Evolutionary conservation across 306 rosid species (phyloP), one percentile per base, ranked within the genome.

Genomic region (Rosa lucieae): DNA sequence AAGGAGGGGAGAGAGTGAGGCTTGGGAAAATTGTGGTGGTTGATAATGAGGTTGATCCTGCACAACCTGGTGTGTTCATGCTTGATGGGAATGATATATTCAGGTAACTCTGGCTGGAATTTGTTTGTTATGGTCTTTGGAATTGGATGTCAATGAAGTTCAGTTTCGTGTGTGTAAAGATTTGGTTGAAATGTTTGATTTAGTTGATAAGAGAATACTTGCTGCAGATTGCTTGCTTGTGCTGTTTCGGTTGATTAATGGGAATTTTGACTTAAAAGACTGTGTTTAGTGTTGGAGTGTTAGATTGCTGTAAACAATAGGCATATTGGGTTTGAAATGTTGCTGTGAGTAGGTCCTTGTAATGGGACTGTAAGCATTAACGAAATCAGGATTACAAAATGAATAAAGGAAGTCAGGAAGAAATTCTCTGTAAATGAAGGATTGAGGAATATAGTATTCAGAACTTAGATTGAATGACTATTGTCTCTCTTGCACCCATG

Each of bases 1-100:
- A 79, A 5, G 83, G 81, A 48, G 88, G 91, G 23, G 92, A 94
- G 78, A 83, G 86, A 73, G 75, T 80, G 71, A 85, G 88, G 84
- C 79, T 85, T 39, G 97, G 98, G 18, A 92, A 91, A 78, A 86
- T 90, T 82, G 95, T 86, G 53, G 97, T 89, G 20, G 79, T 86
- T 14, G 88, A 87, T 77, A 85, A 90, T 39, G 81, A 73, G 39
- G 78, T 78, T 56, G 80, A 78, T 56, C 44, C 32, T 47, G 78
- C 80, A 0, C 70, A 62, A 49, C 95, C 94, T 6, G 78, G 58
- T 2, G 88, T 92, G 59, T 95, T 87, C 89, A 92, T 95, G 99
- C 93, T 91, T 40, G 92, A 91, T 52, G 85, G 90, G 47, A 84
- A 84, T 79, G 91, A 86, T 21, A 89, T 95, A 76, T 80, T 92